A percentile compares a stretch with the other conserved stretches of the same genome.
Conservation (phyloP, 2,329 filamentous ascomycete genomes). For the Lasiodiplodia hormozganensis region DNA sequence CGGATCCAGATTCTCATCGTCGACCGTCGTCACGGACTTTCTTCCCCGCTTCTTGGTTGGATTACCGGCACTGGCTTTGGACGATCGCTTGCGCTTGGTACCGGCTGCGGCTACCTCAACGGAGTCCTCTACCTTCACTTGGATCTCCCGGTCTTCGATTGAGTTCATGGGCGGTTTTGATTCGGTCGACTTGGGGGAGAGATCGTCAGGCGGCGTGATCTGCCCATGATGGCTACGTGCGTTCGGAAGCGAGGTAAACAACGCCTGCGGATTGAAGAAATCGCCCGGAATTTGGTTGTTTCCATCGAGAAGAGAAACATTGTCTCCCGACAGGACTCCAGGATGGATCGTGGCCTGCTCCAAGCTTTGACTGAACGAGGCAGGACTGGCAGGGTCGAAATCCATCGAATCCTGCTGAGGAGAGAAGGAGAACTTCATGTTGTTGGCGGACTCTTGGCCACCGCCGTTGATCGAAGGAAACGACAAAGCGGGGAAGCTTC, state of each 20-base stretch:
- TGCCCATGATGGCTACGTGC: slow-evolving; percentile 37
- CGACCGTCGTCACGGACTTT: background rate
- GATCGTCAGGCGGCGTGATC: slow-evolving; percentile 46
- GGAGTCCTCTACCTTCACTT: background rate
- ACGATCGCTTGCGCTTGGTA: slow-evolving; percentile 17
- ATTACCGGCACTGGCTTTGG: background rate
- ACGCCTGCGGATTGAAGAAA: background rate
- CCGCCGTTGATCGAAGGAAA: background rate
- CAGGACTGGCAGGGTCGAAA: background rate
- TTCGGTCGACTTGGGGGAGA: slow-evolving; percentile 35
- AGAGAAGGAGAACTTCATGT: slow-evolving; percentile 12
- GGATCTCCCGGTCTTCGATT: background rate
- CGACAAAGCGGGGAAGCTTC: background rate
- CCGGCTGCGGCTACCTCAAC: background rate
- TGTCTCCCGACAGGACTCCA: background rate
- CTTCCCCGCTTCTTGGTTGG: slow-evolving; percentile 18
- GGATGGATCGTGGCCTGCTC: slow-evolving; percentile 16
- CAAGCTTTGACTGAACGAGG: background rate
- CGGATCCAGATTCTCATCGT: slow-evolving; percentile 2
- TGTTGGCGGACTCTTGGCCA: background rate
- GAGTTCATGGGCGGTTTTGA: background rate
- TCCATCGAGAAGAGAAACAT: background rate
- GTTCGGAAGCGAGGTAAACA: background rate
- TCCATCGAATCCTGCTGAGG: background rate
- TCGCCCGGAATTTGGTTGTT: background rate